Base-by-base conservation (phyloP, 768 basidiomycete genomes). In the Trametes punicea region DNA sequence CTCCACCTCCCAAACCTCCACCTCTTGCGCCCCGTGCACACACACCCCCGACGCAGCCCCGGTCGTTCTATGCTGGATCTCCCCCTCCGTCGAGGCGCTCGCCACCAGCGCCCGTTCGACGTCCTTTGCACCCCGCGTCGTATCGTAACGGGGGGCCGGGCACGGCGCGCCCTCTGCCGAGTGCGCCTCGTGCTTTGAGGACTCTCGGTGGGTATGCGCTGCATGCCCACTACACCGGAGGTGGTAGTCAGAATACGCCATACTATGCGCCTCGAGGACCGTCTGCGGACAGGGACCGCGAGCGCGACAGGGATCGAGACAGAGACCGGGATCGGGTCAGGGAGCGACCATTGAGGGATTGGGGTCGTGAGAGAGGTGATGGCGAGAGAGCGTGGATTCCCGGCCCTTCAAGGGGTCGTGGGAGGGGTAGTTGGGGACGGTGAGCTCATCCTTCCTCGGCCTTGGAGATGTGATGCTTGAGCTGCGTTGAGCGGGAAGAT, bases 241-340 rank as follows among this genome's bases (percentile, higher is more conserved):
- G 25, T 6, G 40, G 40, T 38, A 45, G 63, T 62, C 39, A 64
- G 67, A 48, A 56, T 69, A 21, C 65, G 63, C 69, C 26, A 65
- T 72, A 42, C 72, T 71, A 36, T 70, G 49, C 74, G 4, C 80
- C 81, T 30, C 73, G 81, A 1, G 80, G 79, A 4, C 81, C 80
- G 2, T 78, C 76, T 9, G 79, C 77, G 2, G 81, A 81, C 62
- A 72, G 81, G 2, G 81, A 82, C 20, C 67, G 78, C 13, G 55
- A 62, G 6, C 42, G 64, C 3, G 50, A 42, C 29, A 26, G 44
- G 29, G 56, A 56, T 2, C 18, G 57, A 3, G 57, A 40, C 10
- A 61, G 77, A 23, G 48, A 51, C 15, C 13, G 59, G 20, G 60
- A 61, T 9, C 21, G 60, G n/a, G 60, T 57, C 9, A 38, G 40